These are phyloP conservation scores for Apiospora kogelbergensis DNA, from an alignment of 2,329 filamentous ascomycete species.

Conservation along the genomic window DNA sequence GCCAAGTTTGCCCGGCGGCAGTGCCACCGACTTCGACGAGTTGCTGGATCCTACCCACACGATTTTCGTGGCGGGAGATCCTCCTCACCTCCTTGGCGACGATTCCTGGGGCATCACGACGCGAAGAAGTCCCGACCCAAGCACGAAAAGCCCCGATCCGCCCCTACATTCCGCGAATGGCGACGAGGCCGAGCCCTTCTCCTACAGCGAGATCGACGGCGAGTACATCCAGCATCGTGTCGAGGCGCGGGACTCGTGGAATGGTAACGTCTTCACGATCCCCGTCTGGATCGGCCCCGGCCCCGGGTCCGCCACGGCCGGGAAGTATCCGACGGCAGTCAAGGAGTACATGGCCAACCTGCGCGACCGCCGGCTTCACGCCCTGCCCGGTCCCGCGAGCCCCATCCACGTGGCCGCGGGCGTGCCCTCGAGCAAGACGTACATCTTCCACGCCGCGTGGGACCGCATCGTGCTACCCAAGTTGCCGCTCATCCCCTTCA, in stretches of 20 bases:
- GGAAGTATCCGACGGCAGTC: conserved; percentile 35
- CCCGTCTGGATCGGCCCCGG: conserved; percentile 48
- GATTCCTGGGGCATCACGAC: conserved; percentile 23
- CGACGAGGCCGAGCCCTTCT: background rate
- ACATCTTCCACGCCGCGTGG: conserved; percentile 54
- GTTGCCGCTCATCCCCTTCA: conserved; percentile 16
- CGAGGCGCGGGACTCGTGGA: conserved; percentile 27
- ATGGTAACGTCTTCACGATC: conserved; percentile 28
- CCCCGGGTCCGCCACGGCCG: conserved; percentile 21
- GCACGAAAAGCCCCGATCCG: background rate
- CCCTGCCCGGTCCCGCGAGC: conserved; percentile 43
- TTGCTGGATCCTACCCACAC: conserved; percentile 39
- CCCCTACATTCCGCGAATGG: background rate
- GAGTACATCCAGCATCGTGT: conserved; percentile 28
- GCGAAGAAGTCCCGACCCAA: conserved; percentile 9
- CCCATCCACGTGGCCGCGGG: conserved; percentile 51
- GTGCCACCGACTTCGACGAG: conserved; percentile 41
- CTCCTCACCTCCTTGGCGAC: conserved; percentile 42
- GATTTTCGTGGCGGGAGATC: conserved; percentile 33
- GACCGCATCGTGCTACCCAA: conserved; percentile 44
- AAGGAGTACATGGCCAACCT: conserved; percentile 49
- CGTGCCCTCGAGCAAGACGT: conserved; percentile 40
- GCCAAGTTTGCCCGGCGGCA: conserved; percentile 28
- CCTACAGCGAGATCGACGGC: conserved; percentile 19
- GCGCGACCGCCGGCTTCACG: conserved; percentile 34